Conservation (phyloP, 805 yeast genomes). For the Ascoidea asiatica region DNA sequence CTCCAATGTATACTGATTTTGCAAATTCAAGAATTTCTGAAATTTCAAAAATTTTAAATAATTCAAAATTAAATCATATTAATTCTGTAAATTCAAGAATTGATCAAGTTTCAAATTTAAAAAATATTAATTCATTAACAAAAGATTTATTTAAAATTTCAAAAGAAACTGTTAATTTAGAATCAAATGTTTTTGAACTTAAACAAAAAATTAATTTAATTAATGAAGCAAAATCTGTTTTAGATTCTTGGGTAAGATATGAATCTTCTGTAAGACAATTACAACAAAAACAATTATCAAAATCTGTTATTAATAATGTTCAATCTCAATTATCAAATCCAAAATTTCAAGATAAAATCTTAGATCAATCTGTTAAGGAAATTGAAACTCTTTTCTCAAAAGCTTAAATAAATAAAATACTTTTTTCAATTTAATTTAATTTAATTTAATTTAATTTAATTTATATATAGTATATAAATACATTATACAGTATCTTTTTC, state of each 20-base stretch:
- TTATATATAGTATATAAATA: neutral
- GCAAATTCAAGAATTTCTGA: conserved; percentile 77
- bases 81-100: conserved; percentile 90
- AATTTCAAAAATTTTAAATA: conserved; percentile 70
- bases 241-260: conserved; percentile 98
- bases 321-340: conserved; percentile 73
- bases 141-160: conserved; percentile 86
- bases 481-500: neutral
- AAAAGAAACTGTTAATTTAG: conserved; percentile 92
- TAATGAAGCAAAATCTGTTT: conserved; percentile 81
- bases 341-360: conserved; percentile 86
- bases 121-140: conserved; percentile 86
- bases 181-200: conserved; percentile 86
- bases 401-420: neutral
- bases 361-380: conserved; percentile 84
- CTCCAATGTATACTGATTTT: conserved; percentile 91
- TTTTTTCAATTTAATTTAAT: neutral
- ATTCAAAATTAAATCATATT: conserved; percentile 83
- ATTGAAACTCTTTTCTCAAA: conserved; percentile 69
- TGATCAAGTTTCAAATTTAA: conserved; percentile 72
- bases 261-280: conserved; percentile 92
- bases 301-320: conserved; percentile 78
- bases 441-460: neutral
- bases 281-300: conserved; percentile 86
- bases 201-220: conserved; percentile 85